These are phyloP conservation scores for Rhizophora mangle DNA, from an alignment of 345 rosid species.

Conservation along the genomic window DNA sequence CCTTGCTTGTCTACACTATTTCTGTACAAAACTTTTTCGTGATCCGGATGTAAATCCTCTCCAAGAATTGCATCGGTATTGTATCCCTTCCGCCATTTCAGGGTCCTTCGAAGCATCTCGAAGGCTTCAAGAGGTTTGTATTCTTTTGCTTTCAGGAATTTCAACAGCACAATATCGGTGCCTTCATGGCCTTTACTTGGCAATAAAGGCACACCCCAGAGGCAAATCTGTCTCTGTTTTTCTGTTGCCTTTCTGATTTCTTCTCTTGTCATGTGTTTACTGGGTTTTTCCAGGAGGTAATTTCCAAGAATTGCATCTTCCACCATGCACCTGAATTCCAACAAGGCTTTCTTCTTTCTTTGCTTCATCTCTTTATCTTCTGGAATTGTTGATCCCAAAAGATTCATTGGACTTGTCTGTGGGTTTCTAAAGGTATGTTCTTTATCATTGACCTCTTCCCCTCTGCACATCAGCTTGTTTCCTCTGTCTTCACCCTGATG, in stretches of 20 bases:
- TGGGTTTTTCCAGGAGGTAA: conserved; percentile 30
- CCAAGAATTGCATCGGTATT: conserved; percentile 29
- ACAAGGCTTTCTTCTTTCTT: conserved; percentile 37
- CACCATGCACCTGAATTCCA: conserved; percentile 38
- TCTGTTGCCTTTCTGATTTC: conserved; percentile 8
- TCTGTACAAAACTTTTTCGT: conserved; percentile 25
- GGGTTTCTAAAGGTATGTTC: background rate
- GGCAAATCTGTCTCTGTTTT: conserved; percentile 26
- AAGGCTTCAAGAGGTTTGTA: conserved; percentile 48
- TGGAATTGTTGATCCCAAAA: background rate
- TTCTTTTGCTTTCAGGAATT: conserved; percentile 46
- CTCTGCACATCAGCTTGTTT: background rate
- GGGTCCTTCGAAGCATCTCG: conserved; percentile 43
- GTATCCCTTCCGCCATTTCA: conserved; percentile 46
- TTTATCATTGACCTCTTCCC: background rate
- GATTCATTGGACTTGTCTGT: background rate
- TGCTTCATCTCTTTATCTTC: conserved; percentile 24
- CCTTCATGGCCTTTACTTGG: conserved; percentile 53
- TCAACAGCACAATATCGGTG: conserved; percentile 42
- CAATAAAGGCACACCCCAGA: conserved; percentile 60
- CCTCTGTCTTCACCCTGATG: background rate
- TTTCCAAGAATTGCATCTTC: conserved; percentile 49
- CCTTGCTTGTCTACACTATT: conserved; percentile 45
- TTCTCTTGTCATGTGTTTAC: background rate
- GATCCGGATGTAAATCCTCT: conserved; percentile 28